Percentiles rank a stretch among this genome's conserved stretches.
phyloP scores from a whole-genome alignment of 345 rosid species.

The Dimocarpus longan region DNA sequence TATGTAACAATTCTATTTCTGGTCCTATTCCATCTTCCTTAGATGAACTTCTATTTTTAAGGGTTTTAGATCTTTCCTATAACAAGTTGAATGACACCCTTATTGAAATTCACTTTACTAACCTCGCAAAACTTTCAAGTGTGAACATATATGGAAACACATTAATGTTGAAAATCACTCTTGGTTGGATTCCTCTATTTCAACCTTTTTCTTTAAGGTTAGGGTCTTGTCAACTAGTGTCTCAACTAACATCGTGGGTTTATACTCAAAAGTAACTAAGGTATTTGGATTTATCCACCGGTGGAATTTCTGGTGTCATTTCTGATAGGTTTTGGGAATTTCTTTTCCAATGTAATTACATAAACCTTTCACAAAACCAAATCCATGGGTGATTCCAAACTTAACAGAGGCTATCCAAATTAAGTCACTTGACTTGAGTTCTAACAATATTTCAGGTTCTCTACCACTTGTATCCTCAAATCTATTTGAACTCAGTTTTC shows the following conservation, averaged over 20 bases:
- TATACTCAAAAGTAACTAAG: not conserved
- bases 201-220: slow-evolving; percentile 4
- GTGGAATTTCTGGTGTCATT: slow-evolving; percentile 29
- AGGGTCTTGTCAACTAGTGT: slow-evolving; percentile 24
- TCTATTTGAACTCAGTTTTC: no score
- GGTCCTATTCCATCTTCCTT: not conserved
- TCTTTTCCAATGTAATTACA: not conserved
- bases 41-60: no score
- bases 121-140: slow-evolving; percentile 14
- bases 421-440: slow-evolving; percentile 25
- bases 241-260: slow-evolving; percentile 35
- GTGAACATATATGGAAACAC: slow-evolving; percentile 22
- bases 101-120: no score
- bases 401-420: not conserved
- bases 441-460: not conserved
- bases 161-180: slow-evolving; percentile 16
- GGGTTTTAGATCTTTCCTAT: no score
- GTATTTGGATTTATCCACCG: slow-evolving; percentile 29
- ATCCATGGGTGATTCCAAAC: slow-evolving; percentile 29
- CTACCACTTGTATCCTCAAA: no score
- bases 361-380: slow-evolving; percentile 2
- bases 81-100: no score
- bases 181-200: slow-evolving; percentile 10
- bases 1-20: not conserved
- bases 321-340: slow-evolving; percentile 34